phyloP scores from a whole-genome alignment of 2,329 filamentous ascomycete genomes.

The Neopestalotiopsis clavispora region DNA sequence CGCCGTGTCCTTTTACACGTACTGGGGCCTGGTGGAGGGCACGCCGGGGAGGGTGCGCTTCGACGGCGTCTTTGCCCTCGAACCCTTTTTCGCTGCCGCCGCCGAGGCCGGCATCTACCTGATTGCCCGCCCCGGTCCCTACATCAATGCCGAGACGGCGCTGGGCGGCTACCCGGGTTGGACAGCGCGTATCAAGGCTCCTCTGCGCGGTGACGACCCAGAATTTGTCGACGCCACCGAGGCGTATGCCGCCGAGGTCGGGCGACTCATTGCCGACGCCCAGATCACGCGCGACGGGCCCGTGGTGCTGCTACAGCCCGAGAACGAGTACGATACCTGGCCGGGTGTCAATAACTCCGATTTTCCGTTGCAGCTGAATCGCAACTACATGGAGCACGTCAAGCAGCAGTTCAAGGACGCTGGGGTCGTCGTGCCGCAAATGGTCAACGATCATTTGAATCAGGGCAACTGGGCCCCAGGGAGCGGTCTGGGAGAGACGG shows the following conservation, averaged over 20 bases:
- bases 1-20: constrained; percentile 76
- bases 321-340: constrained; percentile 77
- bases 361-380: constrained; percentile 55
- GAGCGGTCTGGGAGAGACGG: neutral
- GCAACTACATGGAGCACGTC: constrained; percentile 71
- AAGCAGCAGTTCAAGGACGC: constrained; percentile 67
- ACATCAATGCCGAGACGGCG: constrained; percentile 69
- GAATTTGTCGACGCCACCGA: constrained; percentile 67
- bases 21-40: constrained; percentile 81
- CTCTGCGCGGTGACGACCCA: constrained; percentile 64
- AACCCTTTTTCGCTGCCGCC: constrained; percentile 80
- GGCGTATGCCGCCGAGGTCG: constrained; percentile 66
- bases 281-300: constrained; percentile 86
- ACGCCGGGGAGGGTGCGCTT: constrained; percentile 71
- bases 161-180: constrained; percentile 84
- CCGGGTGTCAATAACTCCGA: constrained; percentile 72
- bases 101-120: constrained; percentile 76
- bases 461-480: constrained; percentile 55
- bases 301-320: constrained; percentile 78
- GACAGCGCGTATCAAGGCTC: constrained; percentile 70
- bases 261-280: constrained; percentile 69
- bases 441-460: constrained; percentile 63
- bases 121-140: constrained; percentile 70
- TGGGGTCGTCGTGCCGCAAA: constrained; percentile 45
- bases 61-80: constrained; percentile 73